phyloP scores from a whole-genome alignment of 371 early-diverging fungal species.

The Basidiobolus meristosporus region DNA sequence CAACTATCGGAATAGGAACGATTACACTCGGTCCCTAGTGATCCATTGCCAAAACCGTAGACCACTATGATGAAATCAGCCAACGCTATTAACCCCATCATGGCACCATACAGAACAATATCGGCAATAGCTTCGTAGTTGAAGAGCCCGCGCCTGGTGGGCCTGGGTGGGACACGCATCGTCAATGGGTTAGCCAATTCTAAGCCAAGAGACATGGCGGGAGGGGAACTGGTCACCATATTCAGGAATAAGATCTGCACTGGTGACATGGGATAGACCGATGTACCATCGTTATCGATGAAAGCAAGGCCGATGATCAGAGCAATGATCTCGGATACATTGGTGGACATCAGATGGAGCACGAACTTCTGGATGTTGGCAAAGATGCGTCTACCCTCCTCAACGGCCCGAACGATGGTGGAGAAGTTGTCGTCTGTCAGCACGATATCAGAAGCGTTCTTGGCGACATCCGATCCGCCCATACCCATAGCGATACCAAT shows the following conservation, averaged over 20 bases:
- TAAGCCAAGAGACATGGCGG: slow-evolving; percentile 64
- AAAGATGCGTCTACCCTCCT: slow-evolving; percentile 72
- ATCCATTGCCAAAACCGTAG: slow-evolving; percentile 32
- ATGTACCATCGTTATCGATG: slow-evolving; percentile 24
- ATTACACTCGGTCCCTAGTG: slow-evolving; percentile 42
- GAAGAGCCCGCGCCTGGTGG: slow-evolving; percentile 42
- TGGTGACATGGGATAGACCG: slow-evolving; percentile 56
- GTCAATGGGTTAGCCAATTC: slow-evolving; percentile 63
- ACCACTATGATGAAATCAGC: slow-evolving; percentile 43
- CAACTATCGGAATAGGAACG: slow-evolving; percentile 26
- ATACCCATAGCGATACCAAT: slow-evolving; percentile 88
- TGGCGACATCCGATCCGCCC: slow-evolving; percentile 78
- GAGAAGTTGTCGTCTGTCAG: slow-evolving; percentile 75
- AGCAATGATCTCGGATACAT: slow-evolving; percentile 45
- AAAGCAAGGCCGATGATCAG: slow-evolving; percentile 49
- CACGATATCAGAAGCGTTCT: slow-evolving; percentile 81
- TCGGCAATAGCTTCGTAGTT: slow-evolving; percentile 36
- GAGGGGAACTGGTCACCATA: slow-evolving; percentile 59
- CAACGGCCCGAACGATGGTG: slow-evolving; percentile 64
- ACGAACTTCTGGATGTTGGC: slow-evolving; percentile 86
- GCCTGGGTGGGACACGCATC: slow-evolving; percentile 70
- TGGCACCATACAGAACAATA: slow-evolving; percentile 51
- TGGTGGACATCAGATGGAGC: slow-evolving; percentile 67
- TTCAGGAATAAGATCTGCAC: slow-evolving; percentile 82
- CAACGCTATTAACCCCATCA: slow-evolving; percentile 41